Percentiles rank a stretch among this genome's conserved stretches.
phyloP scores from a whole-genome alignment of 2,329 filamentous ascomycete species.

The Lasiodiplodia citricola region DNA sequence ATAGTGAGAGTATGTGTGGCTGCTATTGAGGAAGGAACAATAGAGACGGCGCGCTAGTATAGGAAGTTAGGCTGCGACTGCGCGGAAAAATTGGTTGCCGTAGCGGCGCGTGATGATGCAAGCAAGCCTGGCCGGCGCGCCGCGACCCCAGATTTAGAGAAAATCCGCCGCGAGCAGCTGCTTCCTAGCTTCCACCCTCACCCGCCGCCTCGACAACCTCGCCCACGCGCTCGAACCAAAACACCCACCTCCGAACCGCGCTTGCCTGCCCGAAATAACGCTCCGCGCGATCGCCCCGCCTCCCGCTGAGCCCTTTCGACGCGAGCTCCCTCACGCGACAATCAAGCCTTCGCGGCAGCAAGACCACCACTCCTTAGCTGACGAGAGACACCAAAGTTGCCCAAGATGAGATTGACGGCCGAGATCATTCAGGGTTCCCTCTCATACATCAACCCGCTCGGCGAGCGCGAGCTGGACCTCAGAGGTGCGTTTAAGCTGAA shows the following conservation, averaged over 20 bases:
- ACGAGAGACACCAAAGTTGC: neutral
- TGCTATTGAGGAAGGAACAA: neutral
- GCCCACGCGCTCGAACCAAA: neutral
- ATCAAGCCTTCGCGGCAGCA: neutral
- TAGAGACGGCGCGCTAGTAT: neutral
- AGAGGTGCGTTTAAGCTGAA: conserved; percentile 86
- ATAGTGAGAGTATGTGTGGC: neutral
- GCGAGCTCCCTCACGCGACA: conserved; percentile 2
- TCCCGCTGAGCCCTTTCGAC: neutral
- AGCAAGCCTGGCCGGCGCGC: conserved; percentile 1
- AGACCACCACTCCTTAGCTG: neutral
- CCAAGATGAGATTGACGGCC: conserved; percentile 67
- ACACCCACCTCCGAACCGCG: neutral
- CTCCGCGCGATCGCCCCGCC: neutral
- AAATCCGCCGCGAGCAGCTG: conserved; percentile 11
- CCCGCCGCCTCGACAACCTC: neutral
- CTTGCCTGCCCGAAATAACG: neutral
- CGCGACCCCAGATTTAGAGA: conserved; percentile 10
- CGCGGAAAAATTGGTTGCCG: conserved; percentile 6
- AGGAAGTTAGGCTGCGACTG: neutral
- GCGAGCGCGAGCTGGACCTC: conserved; percentile 98
- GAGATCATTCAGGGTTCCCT: conserved; percentile 94
- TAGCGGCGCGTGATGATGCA: conserved; percentile 14
- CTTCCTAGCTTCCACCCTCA: neutral
- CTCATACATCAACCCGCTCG: conserved; percentile 97